Conservation (phyloP, 2,329 filamentous ascomycete genomes). For the Camptophora hylomeconis region DNA sequence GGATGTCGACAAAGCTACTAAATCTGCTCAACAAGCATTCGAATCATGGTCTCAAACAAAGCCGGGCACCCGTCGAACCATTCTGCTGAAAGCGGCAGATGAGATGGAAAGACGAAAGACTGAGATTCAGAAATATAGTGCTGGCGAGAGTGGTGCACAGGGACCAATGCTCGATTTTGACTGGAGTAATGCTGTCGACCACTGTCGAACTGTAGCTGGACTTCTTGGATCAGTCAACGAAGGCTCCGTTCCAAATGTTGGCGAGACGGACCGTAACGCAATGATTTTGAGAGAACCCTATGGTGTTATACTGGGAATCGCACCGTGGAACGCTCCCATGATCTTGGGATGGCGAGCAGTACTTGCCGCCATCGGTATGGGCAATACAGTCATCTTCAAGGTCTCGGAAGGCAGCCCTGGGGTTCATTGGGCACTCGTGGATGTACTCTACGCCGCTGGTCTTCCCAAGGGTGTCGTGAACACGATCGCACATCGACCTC, state of each 20-base stretch:
- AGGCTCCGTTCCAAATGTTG: conserved; percentile 36
- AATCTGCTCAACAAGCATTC: conserved; percentile 55
- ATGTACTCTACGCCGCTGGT: conserved; percentile 58
- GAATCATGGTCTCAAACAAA: conserved; percentile 54
- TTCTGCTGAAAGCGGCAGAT: conserved; percentile 55
- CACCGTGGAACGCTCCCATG: conserved; percentile 54
- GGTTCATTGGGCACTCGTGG: conserved; percentile 48
- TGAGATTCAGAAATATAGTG: conserved; percentile 49
- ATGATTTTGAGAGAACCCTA: conserved; percentile 63
- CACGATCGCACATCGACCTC: conserved; percentile 46
- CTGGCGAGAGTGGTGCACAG: conserved; percentile 42
- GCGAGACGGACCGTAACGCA: conserved; percentile 40
- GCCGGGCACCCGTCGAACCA: conserved; percentile 48
- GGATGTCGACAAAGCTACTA: conserved; percentile 42
- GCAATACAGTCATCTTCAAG: conserved; percentile 63
- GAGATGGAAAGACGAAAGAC: conserved; percentile 46
- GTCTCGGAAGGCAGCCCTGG: conserved; percentile 54
- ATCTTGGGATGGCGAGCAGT: conserved; percentile 27
- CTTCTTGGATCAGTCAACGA: conserved; percentile 17
- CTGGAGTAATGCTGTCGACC: conserved; percentile 10
- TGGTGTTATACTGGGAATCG: conserved; percentile 66
- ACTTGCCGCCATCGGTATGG: too few species aligned
- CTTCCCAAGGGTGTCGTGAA: conserved; percentile 64
- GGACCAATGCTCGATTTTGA: conserved; percentile 24
- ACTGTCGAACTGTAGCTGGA: conserved; percentile 10